phyloP scores from a whole-genome alignment of 305 asterid genomes.

The Solanum hybrid region DNA sequence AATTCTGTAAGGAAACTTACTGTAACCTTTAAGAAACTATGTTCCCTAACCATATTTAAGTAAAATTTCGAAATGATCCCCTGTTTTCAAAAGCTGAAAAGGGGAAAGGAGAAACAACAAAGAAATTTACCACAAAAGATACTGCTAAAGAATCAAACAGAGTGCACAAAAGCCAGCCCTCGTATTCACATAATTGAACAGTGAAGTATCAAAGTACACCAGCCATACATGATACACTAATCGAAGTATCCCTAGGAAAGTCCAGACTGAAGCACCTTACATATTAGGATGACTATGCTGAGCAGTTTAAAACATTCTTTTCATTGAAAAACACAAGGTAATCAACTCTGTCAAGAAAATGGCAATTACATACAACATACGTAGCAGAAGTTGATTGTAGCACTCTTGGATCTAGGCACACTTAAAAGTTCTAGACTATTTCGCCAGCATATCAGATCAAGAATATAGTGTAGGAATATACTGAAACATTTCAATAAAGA shows the following conservation, averaged over 20 bases:
- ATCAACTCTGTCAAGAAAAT: neutral
- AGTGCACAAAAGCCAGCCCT: neutral
- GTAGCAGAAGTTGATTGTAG: neutral
- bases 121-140: neutral
- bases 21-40: neutral
- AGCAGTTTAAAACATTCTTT: neutral
- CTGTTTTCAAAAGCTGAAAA: neutral
- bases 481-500: neutral
- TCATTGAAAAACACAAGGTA: neutral
- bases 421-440: neutral
- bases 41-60: too few relatives aligned
- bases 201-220: neutral
- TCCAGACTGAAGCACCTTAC: neutral
- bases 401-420: neutral
- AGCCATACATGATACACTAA: neutral
- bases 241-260: neutral
- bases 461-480: neutral
- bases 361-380: neutral
- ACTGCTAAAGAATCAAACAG: neutral
- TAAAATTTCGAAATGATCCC: neutral
- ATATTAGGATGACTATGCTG: neutral
- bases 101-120: neutral
- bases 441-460: neutral
- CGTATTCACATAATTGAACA: neutral
- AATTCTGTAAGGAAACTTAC: neutral